These are phyloP conservation scores for Talaromyces sp. DNA, from an alignment of 2,329 filamentous ascomycete species.

Conservation along the genomic window DNA sequence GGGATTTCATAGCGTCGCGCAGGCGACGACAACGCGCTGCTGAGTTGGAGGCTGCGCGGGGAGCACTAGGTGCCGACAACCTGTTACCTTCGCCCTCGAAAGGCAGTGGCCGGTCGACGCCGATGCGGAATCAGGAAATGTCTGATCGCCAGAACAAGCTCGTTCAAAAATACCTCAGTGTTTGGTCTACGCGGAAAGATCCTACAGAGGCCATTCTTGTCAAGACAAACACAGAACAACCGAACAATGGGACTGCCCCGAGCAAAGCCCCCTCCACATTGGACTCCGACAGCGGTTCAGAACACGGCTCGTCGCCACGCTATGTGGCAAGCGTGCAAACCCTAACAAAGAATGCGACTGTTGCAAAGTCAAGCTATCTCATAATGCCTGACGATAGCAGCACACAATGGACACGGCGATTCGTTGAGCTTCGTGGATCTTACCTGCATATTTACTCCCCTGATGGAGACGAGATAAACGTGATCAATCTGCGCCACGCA, in stretches of 20 bases:
- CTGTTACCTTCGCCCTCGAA: conserved; percentile 29
- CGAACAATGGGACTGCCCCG: conserved; percentile 24
- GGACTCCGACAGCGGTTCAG: conserved; percentile 24
- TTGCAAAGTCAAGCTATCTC: conserved; percentile 83
- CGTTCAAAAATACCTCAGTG: conserved; percentile 35
- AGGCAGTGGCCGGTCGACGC: conserved; percentile 30
- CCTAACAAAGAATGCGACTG: conserved; percentile 71
- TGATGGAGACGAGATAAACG: conserved; percentile 83
- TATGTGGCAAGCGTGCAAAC: conserved; percentile 72
- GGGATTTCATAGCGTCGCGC: conserved; percentile 71
- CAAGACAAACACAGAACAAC: conserved; percentile 40
- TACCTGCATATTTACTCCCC: conserved; percentile 87
- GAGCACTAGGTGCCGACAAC: conserved; percentile 35
- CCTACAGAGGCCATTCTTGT: conserved; percentile 39
- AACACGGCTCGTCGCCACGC: conserved; percentile 39
- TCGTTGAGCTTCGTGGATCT: conserved; percentile 83
- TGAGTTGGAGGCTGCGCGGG: conserved; percentile 65
- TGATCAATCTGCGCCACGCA: conserved; percentile 82
- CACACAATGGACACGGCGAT: conserved; percentile 83
- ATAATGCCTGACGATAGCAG: conserved; percentile 72
- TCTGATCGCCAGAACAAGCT: conserved; percentile 33
- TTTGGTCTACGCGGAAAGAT: conserved; percentile 38
- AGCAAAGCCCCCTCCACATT: conserved; percentile 18
- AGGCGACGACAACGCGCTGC: conserved; percentile 68
- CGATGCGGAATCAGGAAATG: conserved; percentile 27